Conservation (phyloP, 1,139 yeast species). For the Suhomyces taliae region DNA sequence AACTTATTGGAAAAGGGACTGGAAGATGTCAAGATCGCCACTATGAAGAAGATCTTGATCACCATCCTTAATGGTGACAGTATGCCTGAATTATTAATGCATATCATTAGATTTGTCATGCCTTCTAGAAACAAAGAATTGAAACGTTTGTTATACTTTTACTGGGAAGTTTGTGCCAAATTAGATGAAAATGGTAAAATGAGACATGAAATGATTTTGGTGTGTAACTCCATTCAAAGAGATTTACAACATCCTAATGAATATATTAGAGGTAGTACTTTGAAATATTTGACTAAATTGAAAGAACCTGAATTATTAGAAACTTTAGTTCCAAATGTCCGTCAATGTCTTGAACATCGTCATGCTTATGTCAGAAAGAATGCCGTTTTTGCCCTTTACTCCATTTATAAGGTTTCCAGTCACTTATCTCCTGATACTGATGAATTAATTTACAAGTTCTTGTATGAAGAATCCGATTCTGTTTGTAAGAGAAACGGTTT, state of each 20-base stretch:
- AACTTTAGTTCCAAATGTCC: conserved; percentile 90
- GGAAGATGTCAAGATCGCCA: conserved; percentile 82
- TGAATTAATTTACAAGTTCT: conserved; percentile 71
- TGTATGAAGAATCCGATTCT: conserved; percentile 83
- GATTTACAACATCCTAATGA: conserved; percentile 98
- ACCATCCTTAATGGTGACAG: conserved; percentile 92
- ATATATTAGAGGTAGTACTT: conserved; percentile 91
- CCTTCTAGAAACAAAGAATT: conserved; percentile 89
- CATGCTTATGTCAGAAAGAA: conserved; percentile 98
- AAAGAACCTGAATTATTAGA: conserved; percentile 93
- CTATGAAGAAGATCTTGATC: conserved; percentile 85
- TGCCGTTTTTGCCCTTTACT: conserved; percentile 87
- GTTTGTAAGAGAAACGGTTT: conserved; percentile 97
- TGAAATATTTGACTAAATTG: conserved; percentile 86
- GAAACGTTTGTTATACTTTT: conserved; percentile 88
- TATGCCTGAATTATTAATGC: conserved; percentile 95
- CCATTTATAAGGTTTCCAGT: conserved; percentile 79
- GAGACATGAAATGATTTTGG: conserved; percentile 98
- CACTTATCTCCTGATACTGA: conserved; percentile 95
- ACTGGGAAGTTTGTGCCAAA: conserved; percentile 98
- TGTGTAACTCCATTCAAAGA: conserved; percentile 95
- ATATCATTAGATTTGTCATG: conserved; percentile 94
- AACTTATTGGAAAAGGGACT: conserved; percentile 82
- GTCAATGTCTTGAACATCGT: conserved; percentile 90
- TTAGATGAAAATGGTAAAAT: conserved; percentile 83